Evolutionary conservation across 148 eudicot genomes (phyloP).

Genomic region (Silene latifolia): DNA sequence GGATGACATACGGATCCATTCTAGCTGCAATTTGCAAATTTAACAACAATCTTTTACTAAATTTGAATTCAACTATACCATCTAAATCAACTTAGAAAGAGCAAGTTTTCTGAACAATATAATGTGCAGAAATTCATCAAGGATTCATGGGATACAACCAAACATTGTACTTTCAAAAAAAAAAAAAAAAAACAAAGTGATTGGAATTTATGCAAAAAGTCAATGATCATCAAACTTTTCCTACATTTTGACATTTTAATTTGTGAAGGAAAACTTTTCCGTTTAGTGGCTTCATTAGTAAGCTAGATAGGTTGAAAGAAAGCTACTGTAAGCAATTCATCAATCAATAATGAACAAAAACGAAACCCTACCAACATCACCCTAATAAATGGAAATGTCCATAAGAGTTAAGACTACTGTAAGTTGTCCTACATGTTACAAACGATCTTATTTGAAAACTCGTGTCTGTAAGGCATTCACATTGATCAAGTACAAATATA

Average conservation of each 20-base stretch:
- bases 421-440: too few species aligned
- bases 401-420: too few species aligned
- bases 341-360: too few species aligned
- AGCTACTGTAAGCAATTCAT: background rate
- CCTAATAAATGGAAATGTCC: too few species aligned
- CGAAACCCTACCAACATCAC: too few species aligned
- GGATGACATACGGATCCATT: constrained; percentile 71
- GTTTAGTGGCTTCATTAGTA: background rate
- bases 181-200: background rate
- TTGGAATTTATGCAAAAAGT: background rate
- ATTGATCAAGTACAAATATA: too few species aligned
- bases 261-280: background rate
- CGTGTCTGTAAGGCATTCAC: too few species aligned
- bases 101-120: background rate
- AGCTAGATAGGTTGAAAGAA: background rate
- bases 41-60: constrained; percentile 2
- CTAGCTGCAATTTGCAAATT: constrained; percentile 39
- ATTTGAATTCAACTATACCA: background rate
- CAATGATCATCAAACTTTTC: background rate
- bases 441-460: background rate
- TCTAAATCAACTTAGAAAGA: background rate
- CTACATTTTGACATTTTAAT: background rate
- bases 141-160: background rate
- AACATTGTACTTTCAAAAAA: background rate
- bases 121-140: too few species aligned